A percentile compares a stretch with the other conserved stretches of the same genome.
Evolutionary conservation across 2,329 filamentous ascomycete species (phyloP).

Genomic region (Venturia asperata): DNA sequence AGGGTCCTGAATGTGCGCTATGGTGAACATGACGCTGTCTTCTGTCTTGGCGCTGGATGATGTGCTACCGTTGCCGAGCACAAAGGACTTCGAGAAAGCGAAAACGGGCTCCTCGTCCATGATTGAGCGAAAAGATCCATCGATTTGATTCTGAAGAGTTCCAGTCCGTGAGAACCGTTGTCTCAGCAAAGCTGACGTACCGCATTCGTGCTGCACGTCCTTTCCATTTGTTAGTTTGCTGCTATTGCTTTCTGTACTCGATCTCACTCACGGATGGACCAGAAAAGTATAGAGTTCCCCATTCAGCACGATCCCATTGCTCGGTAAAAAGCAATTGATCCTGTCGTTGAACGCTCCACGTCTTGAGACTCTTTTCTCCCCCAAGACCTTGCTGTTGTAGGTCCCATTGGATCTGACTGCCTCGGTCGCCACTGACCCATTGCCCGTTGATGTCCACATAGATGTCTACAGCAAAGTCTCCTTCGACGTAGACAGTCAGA

Average conservation of each 20-base stretch:
- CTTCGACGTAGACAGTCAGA: conserved; percentile 62
- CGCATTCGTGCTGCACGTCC: conserved; percentile 62
- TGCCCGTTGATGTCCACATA: conserved; percentile 49
- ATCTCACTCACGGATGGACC: conserved; percentile 31
- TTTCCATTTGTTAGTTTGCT: conserved; percentile 23
- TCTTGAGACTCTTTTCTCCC: conserved; percentile 46
- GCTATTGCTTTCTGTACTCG: background rate
- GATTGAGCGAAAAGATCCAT: conserved; percentile 60
- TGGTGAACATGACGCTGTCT: conserved; percentile 60
- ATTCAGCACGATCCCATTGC: conserved; percentile 67
- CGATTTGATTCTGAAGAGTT: conserved; percentile 57
- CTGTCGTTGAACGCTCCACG: conserved; percentile 56
- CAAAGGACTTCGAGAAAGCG: conserved; percentile 51
- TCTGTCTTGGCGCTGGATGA: conserved; percentile 23
- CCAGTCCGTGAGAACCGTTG: conserved; percentile 63
- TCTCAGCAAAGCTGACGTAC: conserved; percentile 58
- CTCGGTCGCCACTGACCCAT: conserved; percentile 73
- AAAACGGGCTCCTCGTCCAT: conserved; percentile 77
- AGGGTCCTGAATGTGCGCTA: conserved; percentile 69
- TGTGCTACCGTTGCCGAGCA: conserved; percentile 21
- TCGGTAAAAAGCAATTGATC: conserved; percentile 68
- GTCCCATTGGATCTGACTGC: conserved; percentile 63
- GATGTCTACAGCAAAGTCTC: conserved; percentile 47
- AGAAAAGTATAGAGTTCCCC: conserved; percentile 74
- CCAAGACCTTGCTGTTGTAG: conserved; percentile 44